Conservation (phyloP, 225 moss, liverwort and hornwort species). For the Polytrichum commune region DNA sequence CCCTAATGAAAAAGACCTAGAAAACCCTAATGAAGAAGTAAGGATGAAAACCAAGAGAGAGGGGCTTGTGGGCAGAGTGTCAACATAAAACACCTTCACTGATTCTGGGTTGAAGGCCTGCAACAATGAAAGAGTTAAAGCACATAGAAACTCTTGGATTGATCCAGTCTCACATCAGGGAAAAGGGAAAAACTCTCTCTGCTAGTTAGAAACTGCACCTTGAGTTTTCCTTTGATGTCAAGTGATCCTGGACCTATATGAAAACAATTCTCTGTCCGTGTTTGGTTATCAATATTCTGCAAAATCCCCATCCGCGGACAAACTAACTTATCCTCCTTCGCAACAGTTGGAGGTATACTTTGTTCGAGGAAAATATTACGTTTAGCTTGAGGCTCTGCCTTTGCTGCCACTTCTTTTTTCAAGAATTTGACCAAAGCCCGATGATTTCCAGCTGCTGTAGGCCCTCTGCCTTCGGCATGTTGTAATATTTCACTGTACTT, state of each 20-base stretch:
- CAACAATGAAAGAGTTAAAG: neutral
- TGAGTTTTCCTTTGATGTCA: conserved; percentile 53
- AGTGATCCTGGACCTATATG: conserved; percentile 43
- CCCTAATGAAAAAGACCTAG: too few relatives aligned
- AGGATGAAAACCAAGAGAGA: too few relatives aligned
- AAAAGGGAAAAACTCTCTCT: neutral
- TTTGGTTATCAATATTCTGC: conserved; percentile 58
- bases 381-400: conserved; percentile 50
- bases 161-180: neutral
- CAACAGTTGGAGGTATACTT: conserved; percentile 31
- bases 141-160: too few relatives aligned
- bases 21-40: too few relatives aligned
- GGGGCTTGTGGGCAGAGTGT: too few relatives aligned
- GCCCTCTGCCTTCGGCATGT: conserved; percentile 56
- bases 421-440: conserved; percentile 53
- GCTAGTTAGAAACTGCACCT: conserved; percentile 14
- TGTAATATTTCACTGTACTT: conserved; percentile 58
- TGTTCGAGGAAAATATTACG: conserved; percentile 45
- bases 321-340: conserved; percentile 49
- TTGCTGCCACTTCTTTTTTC: conserved; percentile 26
- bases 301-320: conserved; percentile 69
- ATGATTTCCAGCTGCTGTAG: conserved; percentile 53
- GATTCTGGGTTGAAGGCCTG: conserved; percentile 58
- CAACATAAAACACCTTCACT: conserved; percentile 51
- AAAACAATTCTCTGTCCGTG: conserved; percentile 17